Base-by-base conservation (phyloP, 2,329 filamentous ascomycete genomes). In the Fusarium camptoceras region DNA sequence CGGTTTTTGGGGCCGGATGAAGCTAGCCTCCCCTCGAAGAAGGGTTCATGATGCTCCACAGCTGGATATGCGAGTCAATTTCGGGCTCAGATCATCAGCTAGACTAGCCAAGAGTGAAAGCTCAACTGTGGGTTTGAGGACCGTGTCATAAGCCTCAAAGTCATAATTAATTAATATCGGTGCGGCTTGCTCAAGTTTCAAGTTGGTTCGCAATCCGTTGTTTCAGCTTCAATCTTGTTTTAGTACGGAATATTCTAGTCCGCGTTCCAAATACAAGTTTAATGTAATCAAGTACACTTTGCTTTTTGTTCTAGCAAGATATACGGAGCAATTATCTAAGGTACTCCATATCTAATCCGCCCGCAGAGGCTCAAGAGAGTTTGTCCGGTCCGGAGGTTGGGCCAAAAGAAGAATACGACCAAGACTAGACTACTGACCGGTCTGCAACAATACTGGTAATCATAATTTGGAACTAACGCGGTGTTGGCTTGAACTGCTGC, bases 1-100 rank as follows among this genome's bases (percentile, higher is more conserved):
- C 73, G 73, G 73, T 47, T 55, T 61, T 69, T 50, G 27, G 37
- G 20, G 37, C 68, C 61, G 53, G 31, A 75, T 67, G 12, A 16
- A 75, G 73, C 49, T 74, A 74, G 73, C 39, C 56, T 51, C 55
- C 41, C 31, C 44, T 20, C 39, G 27, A 25, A 49, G 44, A 51
- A 44, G 71, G 60, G 53, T 15, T 53, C 53, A 55, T 55, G 55
- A 66, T 27, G 55, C 55, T 56, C 60, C 58, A 63, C 61, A 67
- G 39, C 53, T 46, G 41, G 55, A 56, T 58, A 51, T 51, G 49
- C 18, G 49, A 39, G 49, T 51, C 34, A 63, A 57, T 68, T 62
- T 62, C 62, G 66, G 71, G 72, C 41, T 66, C 61, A 34, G 63
- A 55, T 66, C 63, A 55, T 49, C 31, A 51, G 22, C 51, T 56